Evolutionary conservation across 257 asterid species (phyloP), one percentile per base, ranked within the genome.

Genomic region (Nicotiana undulata): DNA sequence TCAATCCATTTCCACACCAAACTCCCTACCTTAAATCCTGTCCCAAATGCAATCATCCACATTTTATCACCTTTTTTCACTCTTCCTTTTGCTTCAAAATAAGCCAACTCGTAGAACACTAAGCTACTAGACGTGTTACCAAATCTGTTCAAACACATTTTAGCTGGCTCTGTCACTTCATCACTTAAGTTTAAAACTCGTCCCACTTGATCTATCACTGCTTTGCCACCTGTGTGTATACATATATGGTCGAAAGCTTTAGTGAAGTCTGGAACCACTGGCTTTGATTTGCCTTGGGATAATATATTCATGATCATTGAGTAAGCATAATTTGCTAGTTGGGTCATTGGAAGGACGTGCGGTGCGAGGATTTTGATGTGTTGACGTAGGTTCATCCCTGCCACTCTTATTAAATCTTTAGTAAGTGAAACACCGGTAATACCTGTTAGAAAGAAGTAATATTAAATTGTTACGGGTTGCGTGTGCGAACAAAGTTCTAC

Each of bases 1-100:
- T 82, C 85, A 53, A 91, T 83, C 84, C 90, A 89, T 72, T 85
- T 86, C 95, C 94, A 91, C 3, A 91, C 86, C 74, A 91, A 77
- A 78, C 97, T 93, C 1, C 94, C 91, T 70, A 85, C 88, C 56
- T 93, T 91, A 79, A 91, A 90, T 2, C 97, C 96, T 1, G 97
- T 90, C 63, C 96, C 96, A 77, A 93, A 91, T 10, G 86, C 93
- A n/a, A 93, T 55, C 92, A 91, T 90, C 97, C 97, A 93, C 91
- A 93, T 85, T 29, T 59, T 91, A 51, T 93, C 97, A 7, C 97
- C 97, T 31, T 80, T 89, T 79, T 85, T 91, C 4, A 83, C 88
- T 59, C 90, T 86, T 13, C 34, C 76, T 22, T 93, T 93, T 1
- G 93, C 97, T 82, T 93, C 97, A 56, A 91, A 89, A 85, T 93